These are phyloP conservation scores for Penicillium turbatum DNA, from an alignment of 495 filamentous ascomycete species.

Conservation along the genomic window DNA sequence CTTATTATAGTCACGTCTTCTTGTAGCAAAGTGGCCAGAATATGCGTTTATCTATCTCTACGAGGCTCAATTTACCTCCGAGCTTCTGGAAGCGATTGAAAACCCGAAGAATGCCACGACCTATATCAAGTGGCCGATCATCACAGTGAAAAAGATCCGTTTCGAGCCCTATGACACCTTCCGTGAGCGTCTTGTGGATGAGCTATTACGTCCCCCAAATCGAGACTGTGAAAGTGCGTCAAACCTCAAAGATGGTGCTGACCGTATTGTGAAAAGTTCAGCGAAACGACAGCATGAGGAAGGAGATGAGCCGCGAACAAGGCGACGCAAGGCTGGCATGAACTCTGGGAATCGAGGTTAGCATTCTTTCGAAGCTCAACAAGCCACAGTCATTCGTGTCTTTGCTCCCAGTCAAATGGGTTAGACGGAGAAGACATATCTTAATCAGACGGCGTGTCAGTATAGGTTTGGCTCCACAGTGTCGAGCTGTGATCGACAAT, in stretches of 20 bases:
- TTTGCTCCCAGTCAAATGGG: background rate
- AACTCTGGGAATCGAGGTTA: background rate
- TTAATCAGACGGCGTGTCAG: too few relatives aligned
- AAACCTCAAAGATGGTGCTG: background rate
- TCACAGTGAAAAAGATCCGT: constrained; percentile 9
- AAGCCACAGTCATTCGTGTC: background rate
- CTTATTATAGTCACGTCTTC: constrained; percentile 14
- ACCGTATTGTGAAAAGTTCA: background rate
- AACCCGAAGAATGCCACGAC: constrained; percentile 10
- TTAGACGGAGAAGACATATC: too few relatives aligned
- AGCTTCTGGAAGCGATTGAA: constrained; percentile 9
- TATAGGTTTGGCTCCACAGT: too few relatives aligned
- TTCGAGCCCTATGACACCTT: constrained; percentile 19
- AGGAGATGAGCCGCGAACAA: background rate
- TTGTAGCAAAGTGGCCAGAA: constrained; percentile 10
- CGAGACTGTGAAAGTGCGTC: background rate
- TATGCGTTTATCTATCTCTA: constrained; percentile 16
- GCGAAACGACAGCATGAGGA: background rate
- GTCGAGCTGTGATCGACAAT: too few relatives aligned
- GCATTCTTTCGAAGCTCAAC: background rate
- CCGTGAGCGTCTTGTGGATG: constrained; percentile 2
- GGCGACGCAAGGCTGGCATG: background rate
- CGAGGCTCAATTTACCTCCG: constrained; percentile 16
- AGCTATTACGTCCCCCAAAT: background rate
- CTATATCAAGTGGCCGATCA: constrained; percentile 3